Evolutionary conservation across 805 yeast species (phyloP).

Genomic region (Wickerhamiella dianesei): DNA sequence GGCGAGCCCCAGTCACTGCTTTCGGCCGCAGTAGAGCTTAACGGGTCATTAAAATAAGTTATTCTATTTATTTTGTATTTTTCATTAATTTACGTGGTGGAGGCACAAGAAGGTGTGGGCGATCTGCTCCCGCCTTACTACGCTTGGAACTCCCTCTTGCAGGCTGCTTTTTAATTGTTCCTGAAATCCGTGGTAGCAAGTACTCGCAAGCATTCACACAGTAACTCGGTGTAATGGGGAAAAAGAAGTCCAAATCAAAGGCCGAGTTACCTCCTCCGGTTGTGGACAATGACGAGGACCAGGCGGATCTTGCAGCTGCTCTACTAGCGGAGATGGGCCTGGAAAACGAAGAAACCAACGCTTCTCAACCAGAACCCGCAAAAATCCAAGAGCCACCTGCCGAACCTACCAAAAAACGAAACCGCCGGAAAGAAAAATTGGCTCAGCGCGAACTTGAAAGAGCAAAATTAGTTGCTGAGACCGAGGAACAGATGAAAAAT

Average conservation of each 20-base stretch:
- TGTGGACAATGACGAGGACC: conserved; percentile 17
- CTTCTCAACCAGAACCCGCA: conserved; percentile 11
- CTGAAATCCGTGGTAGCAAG: neutral
- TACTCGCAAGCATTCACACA: too few relatives aligned
- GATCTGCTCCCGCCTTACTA: too few relatives aligned
- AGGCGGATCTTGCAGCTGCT: conserved; percentile 44
- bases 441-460: conserved; percentile 64
- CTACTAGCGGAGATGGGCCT: conserved; percentile 47
- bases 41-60: too few relatives aligned
- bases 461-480: conserved; percentile 49
- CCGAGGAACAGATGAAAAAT: conserved; percentile 51
- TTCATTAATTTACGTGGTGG: too few relatives aligned
- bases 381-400: conserved; percentile 1
- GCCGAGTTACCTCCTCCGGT: neutral
- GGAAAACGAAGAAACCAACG: conserved; percentile 21
- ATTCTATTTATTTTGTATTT: too few relatives aligned
- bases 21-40: too few relatives aligned
- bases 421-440: conserved; percentile 72
- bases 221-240: too few relatives aligned
- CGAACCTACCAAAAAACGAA: conserved; percentile 29
- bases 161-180: too few relatives aligned
- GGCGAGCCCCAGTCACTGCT: too few relatives aligned
- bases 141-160: too few relatives aligned
- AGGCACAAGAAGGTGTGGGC: too few relatives aligned
- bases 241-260: neutral